Percentiles rank a stretch among this genome's conserved stretches.
Conservation (phyloP, 352 stramenopile genomes). For the Pythium oligandrum region DNA sequence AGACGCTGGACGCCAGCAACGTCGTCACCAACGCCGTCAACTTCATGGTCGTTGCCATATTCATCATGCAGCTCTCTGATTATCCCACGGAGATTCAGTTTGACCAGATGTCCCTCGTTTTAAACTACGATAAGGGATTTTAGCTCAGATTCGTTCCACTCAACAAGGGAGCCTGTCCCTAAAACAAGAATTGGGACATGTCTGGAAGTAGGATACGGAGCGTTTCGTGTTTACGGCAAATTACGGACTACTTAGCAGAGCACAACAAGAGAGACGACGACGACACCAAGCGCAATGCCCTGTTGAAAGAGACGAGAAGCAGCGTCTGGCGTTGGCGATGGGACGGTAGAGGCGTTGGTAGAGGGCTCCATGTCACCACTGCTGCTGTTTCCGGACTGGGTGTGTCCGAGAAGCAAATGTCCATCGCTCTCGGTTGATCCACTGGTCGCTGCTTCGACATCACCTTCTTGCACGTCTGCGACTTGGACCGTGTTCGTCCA, state of each 20-base stretch:
- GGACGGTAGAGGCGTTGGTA: not conserved
- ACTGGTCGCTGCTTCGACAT: not conserved
- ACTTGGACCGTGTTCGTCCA: constrained; percentile 10
- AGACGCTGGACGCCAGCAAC: not conserved
- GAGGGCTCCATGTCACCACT: not conserved
- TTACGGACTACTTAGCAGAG: not conserved
- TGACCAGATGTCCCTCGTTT: not conserved
- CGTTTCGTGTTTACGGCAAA: not conserved
- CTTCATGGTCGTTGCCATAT: not conserved
- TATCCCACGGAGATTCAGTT: not conserved
- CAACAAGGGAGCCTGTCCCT: not conserved
- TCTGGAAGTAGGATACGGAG: not conserved
- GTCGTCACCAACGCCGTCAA: not conserved
- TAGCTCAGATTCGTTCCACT: not conserved
- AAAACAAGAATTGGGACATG: not conserved
- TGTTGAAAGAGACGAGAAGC: not conserved
- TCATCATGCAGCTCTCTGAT: not conserved
- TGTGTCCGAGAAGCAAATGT: not conserved
- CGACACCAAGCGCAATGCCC: not conserved
- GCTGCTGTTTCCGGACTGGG: not conserved
- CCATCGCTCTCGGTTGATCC: not conserved
- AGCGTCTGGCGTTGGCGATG: not conserved
- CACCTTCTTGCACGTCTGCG: not conserved
- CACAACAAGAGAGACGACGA: not conserved
- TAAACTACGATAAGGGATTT: not conserved